A percentile compares a stretch with the other conserved stretches of the same genome.
Conservation (phyloP, 164 flowering plant species). For the Pachysandra terminalis region DNA sequence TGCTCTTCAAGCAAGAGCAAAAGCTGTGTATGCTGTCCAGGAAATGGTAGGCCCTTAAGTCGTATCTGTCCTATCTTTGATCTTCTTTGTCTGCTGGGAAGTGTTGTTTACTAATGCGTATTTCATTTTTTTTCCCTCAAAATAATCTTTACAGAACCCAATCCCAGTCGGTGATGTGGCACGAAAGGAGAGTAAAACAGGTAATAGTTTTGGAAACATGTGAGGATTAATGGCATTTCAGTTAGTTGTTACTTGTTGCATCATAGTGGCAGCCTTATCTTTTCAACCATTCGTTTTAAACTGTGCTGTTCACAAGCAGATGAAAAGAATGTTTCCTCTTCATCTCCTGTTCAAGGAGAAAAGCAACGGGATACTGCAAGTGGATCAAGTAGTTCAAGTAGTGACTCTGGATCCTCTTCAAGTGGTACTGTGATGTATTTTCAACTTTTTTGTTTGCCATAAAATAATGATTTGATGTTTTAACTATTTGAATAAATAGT, state of each 20-base stretch:
- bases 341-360: conserved; percentile 44
- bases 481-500: too few species aligned
- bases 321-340: conserved; percentile 36
- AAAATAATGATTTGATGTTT: too few species aligned
- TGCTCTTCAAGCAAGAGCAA: conserved; percentile 35
- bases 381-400: conserved; percentile 71
- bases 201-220: conserved; percentile 21
- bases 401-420: conserved; percentile 86
- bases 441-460: too few species aligned
- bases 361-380: conserved; percentile 44
- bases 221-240: neutral
- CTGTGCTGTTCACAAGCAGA: conserved; percentile 27
- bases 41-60: conserved; percentile 24
- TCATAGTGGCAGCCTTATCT: neutral
- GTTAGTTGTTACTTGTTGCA: neutral
- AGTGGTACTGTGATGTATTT: conserved; percentile 48
- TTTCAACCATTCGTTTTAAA: neutral
- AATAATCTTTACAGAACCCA: conserved; percentile 30
- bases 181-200: conserved; percentile 32
- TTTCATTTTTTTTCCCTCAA: neutral
- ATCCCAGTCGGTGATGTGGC: conserved; percentile 17
- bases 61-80: neutral
- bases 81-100: neutral
- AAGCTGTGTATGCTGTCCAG: conserved; percentile 20
- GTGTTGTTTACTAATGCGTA: neutral